A percentile compares a stretch with the other conserved stretches of the same genome.
phyloP scores from a whole-genome alignment of 768 basidiomycete species.

The Leccinum obscurum region DNA sequence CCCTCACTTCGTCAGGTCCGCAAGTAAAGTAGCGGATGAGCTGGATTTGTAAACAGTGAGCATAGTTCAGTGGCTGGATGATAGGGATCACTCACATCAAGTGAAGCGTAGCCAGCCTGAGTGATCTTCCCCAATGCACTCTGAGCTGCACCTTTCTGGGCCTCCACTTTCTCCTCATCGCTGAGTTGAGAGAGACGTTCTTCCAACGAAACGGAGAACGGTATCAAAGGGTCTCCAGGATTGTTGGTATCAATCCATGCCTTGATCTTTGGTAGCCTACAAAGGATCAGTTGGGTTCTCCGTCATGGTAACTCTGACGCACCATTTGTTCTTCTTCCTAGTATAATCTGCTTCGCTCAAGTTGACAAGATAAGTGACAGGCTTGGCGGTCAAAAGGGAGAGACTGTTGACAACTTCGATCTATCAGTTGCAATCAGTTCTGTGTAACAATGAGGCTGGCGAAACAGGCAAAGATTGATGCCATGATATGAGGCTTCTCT shows the following conservation, averaged over 20 bases:
- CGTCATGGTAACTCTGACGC: not conserved
- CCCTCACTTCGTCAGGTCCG: constrained; percentile 94
- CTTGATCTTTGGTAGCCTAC: constrained; percentile 93
- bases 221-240: constrained; percentile 93
- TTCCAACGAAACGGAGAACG: constrained; percentile 95
- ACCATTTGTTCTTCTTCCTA: constrained; percentile 99
- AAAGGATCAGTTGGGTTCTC: not conserved
- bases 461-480: not conserved
- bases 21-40: constrained; percentile 97
- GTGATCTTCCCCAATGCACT: constrained; percentile 92
- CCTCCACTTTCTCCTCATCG: constrained; percentile 71
- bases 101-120: constrained; percentile 84
- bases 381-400: constrained; percentile 91
- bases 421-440: constrained; percentile 40
- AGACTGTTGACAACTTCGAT: constrained; percentile 90
- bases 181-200: constrained; percentile 73
- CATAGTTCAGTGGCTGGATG: not conserved
- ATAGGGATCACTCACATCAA: constrained; percentile 57
- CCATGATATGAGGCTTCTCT: constrained; percentile 67
- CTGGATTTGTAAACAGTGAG: constrained; percentile 37
- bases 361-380: constrained; percentile 98
- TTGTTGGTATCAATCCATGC: constrained; percentile 97
- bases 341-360: constrained; percentile 91
- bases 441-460: constrained; percentile 1
- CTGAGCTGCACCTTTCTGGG: constrained; percentile 74